A percentile compares a stretch with the other conserved stretches of the same genome.
phyloP scores from a whole-genome alignment of 441 rosid species.

The Populus hybrid region DNA sequence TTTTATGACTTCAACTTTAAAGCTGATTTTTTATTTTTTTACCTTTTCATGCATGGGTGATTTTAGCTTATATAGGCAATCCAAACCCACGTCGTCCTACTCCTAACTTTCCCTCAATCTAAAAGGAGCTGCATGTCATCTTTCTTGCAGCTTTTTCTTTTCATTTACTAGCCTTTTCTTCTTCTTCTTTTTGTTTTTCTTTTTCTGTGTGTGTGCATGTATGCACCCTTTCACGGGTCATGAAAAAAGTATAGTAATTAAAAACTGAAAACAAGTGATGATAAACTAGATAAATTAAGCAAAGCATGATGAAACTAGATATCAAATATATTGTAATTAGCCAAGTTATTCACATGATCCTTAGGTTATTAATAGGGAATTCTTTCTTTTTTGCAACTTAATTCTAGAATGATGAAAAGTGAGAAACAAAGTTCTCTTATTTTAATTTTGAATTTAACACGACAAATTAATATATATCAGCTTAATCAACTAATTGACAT shows the following conservation, averaged over 20 bases:
- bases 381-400: too few species aligned
- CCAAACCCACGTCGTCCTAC: slow-evolving; percentile 4
- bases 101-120: background rate
- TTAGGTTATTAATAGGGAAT: too few species aligned
- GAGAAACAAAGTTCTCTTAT: too few species aligned
- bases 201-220: background rate
- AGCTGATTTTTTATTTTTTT: background rate
- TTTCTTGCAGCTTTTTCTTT: slow-evolving; percentile 35
- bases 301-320: too few species aligned
- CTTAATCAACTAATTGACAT: too few species aligned
- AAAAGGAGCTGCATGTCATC: background rate
- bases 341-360: too few species aligned
- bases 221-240: background rate
- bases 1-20: background rate
- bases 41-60: slow-evolving; percentile 17
- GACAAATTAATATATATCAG: too few species aligned
- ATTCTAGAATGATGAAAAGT: too few species aligned
- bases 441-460: too few species aligned
- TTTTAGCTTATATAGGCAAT: slow-evolving; percentile 10
- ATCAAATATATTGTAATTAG: too few species aligned
- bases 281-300: too few species aligned
- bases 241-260: background rate
- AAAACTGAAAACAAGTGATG: too few species aligned
- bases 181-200: background rate
- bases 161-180: background rate